Evolutionary conservation across 2,329 filamentous ascomycete species (phyloP), one percentile per base, ranked within the genome.

Genomic region (Neopestalotiopsis sp.): DNA sequence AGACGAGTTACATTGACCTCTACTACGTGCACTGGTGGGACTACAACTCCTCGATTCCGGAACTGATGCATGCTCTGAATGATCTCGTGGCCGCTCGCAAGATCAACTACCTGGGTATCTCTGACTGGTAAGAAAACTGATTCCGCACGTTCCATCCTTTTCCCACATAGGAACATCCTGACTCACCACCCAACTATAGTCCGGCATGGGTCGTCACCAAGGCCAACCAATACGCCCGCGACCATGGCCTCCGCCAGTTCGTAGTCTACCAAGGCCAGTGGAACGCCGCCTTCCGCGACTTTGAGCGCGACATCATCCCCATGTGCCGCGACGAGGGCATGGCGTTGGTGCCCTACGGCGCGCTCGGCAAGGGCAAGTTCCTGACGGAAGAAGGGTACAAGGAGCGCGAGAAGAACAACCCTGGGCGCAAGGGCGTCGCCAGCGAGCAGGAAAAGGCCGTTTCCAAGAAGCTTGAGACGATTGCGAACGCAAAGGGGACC

Each of bases 241-340:
- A 85, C 69, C 84, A 90, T 71, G 86, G 85, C 38, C 79, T 90
- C 52, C 82, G 84, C 14, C 85, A 81, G 24, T 91, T 91, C 79
- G 81, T 78, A 52, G 85, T 91, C 58, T 91, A 90, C 77, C 89
- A 91, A 78, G 90, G 89, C 20, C 80, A 78, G 20, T 91, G 88
- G 87, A 84, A 79, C 28, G 86, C 86, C 14, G 82, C 84, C 0
- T 73, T 81, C 28, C 83, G 89, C 4, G 89, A 91, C 75, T 84
- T 89, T 49, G 87, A 89, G 75, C 81, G 86, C 17, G 87, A 89
- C 14, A 86, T 89, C 70, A 81, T 90, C 17, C 87, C 86, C 14
- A 89, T 90, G 88, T 83, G 80, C 24, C 79, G 80, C 13, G 80
- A 82, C 62, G 84, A 89, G 71, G 86, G 86, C 7, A 89, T 90